Base-by-base conservation (phyloP, 306 rosid genomes). In the Malus sylvestris region DNA sequence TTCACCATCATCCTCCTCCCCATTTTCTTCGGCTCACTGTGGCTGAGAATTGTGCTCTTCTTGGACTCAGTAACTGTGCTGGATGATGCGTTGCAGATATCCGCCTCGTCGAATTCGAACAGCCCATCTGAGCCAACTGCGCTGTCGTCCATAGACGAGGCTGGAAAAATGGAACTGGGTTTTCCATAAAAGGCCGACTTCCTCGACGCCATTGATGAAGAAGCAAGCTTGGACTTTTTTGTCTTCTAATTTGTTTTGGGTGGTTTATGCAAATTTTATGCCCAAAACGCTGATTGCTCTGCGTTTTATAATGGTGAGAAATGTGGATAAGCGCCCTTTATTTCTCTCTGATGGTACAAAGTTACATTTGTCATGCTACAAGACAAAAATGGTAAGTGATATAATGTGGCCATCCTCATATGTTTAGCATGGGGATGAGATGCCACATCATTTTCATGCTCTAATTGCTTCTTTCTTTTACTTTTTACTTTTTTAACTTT, bases 201-300 rank as follows among this genome's bases (percentile, higher is more conserved):
- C 86, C 86, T 77, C 25, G 98, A 87, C 49, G 94, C 93, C 98
- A 93, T 91, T 79, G 86, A 82, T 57, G 62, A 45, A 61, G n/a
- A 22, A 46, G 27, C 19, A 64, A 64, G n/a, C 45, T 57, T 20
- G 1, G 74, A 63, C 25, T 14, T 52, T 75, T 20, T 69, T 42
- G 20, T 67, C 29, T 53, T 51, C 23, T 2, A 30, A 3, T 20
- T 27, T 32, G 44, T 46, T 14, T 58, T 3, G 29, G 9, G 57
- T 10, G 35, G 55, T 51, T 49, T 51, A 16, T 29, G 59, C 38
- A 32, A 32, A 64, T 16, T 68, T 44, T 29, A 20, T 35, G 65
- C 16, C 61, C 33, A 13, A 62, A 62, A 20, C 25, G 35, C 14
- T 19, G 78, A 62, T 62, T 74, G 78, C 32, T 27, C n/a, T 45